Percentiles rank a stretch among this genome's conserved stretches.
These are phyloP conservation scores for Ormosia emarginata DNA, from an alignment of 306 rosid species.

Conservation along the genomic window DNA sequence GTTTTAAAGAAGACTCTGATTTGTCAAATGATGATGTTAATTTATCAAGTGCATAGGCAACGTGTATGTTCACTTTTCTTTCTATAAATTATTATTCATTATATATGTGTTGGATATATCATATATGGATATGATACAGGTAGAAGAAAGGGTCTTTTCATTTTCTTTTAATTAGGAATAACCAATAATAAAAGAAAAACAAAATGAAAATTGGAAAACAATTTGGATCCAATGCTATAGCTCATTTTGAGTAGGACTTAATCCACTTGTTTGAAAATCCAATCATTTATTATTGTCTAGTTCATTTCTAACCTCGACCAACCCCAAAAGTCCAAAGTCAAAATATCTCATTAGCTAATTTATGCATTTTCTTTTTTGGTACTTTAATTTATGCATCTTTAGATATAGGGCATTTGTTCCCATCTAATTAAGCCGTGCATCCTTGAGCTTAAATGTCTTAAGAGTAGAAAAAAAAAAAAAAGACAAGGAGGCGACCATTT, in stretches of 20 bases:
- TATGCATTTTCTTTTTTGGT: no score
- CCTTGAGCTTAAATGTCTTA: no score
- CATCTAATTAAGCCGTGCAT: no score
- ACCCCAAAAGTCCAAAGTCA: background rate
- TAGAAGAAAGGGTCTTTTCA: background rate
- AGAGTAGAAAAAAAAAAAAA: no score
- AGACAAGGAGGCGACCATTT: no score
- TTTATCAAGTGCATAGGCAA: background rate
- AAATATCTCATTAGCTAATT: background rate
- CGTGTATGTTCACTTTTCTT: background rate
- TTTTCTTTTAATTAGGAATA: background rate
- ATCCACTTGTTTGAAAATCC: no score
- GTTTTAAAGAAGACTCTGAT: background rate
- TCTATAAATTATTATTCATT: background rate
- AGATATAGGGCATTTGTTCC: no score
- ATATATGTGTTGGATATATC: no score
- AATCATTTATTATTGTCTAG: no score
- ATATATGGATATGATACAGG: no score
- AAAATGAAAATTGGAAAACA: background rate
- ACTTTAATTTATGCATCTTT: background rate
- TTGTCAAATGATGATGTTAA: background rate
- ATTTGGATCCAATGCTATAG: conserved; percentile 10
- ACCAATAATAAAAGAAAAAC: background rate
- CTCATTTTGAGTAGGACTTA: background rate
- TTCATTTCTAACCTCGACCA: no score